A percentile compares a stretch with the other conserved stretches of the same genome.
phyloP scores from a whole-genome alignment of 495 filamentous ascomycete species.

The Hyphodiscus hymeniophilus region DNA sequence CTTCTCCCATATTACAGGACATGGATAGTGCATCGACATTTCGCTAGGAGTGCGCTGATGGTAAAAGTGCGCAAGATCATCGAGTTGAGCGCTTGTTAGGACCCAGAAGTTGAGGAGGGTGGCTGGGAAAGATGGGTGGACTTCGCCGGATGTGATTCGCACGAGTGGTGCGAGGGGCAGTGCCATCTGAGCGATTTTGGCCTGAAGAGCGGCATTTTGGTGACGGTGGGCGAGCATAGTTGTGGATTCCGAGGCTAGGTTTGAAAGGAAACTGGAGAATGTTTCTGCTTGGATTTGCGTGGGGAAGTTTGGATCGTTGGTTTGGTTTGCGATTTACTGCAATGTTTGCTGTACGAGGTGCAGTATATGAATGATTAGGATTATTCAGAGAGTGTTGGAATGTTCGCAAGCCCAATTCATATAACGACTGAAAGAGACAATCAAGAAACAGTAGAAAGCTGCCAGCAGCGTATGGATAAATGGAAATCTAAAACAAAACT shows the following conservation, averaged over 20 bases:
- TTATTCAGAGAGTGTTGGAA: no score
- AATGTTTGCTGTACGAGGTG: not conserved
- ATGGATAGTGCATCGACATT: constrained; percentile 56
- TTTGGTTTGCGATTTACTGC: not conserved
- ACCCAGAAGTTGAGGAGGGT: constrained; percentile 66
- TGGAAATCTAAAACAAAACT: not conserved
- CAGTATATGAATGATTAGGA: not conserved
- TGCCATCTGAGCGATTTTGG: constrained; percentile 18
- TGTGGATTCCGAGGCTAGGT: not conserved
- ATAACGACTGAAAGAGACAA: not conserved
- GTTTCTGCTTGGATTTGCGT: no score
- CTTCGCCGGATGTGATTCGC: constrained; percentile 45
- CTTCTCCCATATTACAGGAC: constrained; percentile 29
- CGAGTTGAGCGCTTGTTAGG: constrained; percentile 60
- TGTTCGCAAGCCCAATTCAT: not conserved
- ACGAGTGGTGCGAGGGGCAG: constrained; percentile 47
- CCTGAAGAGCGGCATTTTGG: constrained; percentile 6
- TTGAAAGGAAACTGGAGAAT: no score
- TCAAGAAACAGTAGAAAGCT: not conserved
- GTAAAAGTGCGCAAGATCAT: constrained; percentile 65
- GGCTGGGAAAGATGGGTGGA: constrained; percentile 58
- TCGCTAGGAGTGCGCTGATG: constrained; percentile 57
- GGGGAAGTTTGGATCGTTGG: not conserved
- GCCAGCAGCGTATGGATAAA: not conserved
- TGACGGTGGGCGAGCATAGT: not conserved